Conservation (phyloP, 2,329 filamentous ascomycete species). For the Sclerotinia trifoliorum region DNA sequence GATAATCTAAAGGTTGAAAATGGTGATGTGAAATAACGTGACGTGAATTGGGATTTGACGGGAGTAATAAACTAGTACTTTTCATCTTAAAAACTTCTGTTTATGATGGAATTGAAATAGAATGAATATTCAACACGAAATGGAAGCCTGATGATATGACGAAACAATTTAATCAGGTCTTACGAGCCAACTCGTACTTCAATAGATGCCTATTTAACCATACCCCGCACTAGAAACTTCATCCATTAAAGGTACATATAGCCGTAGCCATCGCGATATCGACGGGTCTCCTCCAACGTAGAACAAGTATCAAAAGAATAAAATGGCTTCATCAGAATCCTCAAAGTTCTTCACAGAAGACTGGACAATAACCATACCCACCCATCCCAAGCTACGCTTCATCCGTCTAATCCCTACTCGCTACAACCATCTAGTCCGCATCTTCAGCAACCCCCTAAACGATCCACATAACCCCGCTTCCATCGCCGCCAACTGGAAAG, state of each 20-base stretch:
- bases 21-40: not conserved
- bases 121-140: not conserved
- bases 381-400: slow-evolving; percentile 25
- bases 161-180: not conserved
- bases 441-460: slow-evolving; percentile 21
- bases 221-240: not conserved
- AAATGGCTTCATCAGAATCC: not conserved
- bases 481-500: not conserved
- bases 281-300: too few relatives aligned
- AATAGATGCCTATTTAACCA: not conserved
- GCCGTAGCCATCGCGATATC: not conserved
- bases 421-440: not conserved
- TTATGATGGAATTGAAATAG: not conserved
- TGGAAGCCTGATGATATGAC: not conserved
- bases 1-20: not conserved
- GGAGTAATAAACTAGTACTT: not conserved
- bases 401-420: slow-evolving; percentile 22
- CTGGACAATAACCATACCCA: slow-evolving; percentile 25
- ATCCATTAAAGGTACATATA: not conserved
- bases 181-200: not conserved
- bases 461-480: not conserved
- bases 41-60: not conserved
- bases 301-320: not conserved
- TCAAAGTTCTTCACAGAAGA: slow-evolving; percentile 25
- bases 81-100: not conserved